These are phyloP conservation scores for Solanum corneliomulleri DNA, from an alignment of 257 asterid species.

Conservation along the genomic window DNA sequence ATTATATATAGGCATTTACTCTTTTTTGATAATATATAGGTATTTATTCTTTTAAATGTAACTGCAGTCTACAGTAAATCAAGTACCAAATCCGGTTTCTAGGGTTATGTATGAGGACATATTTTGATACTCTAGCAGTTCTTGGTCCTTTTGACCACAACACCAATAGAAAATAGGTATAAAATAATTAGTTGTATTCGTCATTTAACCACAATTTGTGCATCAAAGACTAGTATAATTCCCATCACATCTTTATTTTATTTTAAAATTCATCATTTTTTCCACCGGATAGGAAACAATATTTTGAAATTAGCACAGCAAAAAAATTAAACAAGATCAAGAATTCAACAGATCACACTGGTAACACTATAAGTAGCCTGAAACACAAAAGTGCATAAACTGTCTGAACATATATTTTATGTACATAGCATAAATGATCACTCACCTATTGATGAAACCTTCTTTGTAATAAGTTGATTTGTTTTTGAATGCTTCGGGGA, in stretches of 20 bases:
- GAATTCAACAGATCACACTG: neutral
- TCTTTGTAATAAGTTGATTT: conserved; percentile 38
- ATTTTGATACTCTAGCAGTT: neutral
- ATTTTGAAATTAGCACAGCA: neutral
- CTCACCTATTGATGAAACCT: conserved; percentile 57
- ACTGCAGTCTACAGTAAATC: neutral
- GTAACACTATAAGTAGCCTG: neutral
- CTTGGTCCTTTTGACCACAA: neutral
- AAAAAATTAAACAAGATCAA: neutral
- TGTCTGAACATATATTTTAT: neutral
- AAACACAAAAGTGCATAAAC: neutral
- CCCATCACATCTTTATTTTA: neutral
- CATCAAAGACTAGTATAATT: neutral
- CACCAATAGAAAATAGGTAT: neutral
- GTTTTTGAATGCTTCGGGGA: conserved; percentile 26
- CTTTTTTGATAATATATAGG: neutral
- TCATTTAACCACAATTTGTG: neutral
- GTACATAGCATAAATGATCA: neutral
- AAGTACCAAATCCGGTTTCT: neutral
- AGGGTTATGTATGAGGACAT: neutral
- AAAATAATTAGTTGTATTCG: neutral
- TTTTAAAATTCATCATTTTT: neutral
- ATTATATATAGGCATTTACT: neutral
- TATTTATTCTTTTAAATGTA: neutral
- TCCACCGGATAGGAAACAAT: neutral